A percentile compares a stretch with the other conserved stretches of the same genome.
Evolutionary conservation across 768 basidiomycete species (phyloP).

Genomic region (Suillus americanus): DNA sequence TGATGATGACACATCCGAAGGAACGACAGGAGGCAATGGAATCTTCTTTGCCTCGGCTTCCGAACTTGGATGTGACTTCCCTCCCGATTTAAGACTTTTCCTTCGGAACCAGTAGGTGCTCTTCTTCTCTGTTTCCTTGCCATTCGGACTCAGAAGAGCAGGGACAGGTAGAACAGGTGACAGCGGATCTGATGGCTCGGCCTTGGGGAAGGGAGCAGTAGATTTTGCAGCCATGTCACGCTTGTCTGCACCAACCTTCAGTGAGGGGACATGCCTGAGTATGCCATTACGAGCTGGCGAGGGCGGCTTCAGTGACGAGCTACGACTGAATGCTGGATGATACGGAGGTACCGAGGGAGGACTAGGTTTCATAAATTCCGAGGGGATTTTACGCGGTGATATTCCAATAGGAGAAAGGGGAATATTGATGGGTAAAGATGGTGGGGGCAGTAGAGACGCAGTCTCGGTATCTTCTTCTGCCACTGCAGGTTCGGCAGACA

Average conservation of each 20-base stretch:
- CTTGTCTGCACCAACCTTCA: slow-evolving; percentile 22
- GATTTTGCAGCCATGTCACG: slow-evolving; percentile 14
- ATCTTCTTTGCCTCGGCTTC: slow-evolving; percentile 18
- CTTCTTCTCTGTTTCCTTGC: slow-evolving; percentile 41
- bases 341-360: slow-evolving; percentile 11
- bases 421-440: slow-evolving; percentile 20
- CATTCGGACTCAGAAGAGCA: slow-evolving; percentile 22
- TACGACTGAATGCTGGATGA: slow-evolving; percentile 13
- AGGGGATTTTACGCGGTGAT: slow-evolving; percentile 25
- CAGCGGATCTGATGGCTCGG: slow-evolving; percentile 14
- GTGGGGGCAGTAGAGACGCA: slow-evolving; percentile 19
- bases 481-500: slow-evolving; percentile 26
- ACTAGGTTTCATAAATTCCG: slow-evolving; percentile 18
- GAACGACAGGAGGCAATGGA: slow-evolving; percentile 14
- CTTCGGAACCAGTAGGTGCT: slow-evolving; percentile 31
- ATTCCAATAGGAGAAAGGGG: slow-evolving; percentile 13
- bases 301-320: slow-evolving; percentile 18
- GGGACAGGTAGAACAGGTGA: slow-evolving; percentile 32
- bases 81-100: slow-evolving; percentile 19
- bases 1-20: slow-evolving; percentile 13
- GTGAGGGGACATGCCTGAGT: slow-evolving; percentile 25
- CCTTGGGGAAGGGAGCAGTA: slow-evolving; percentile 19
- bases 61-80: slow-evolving; percentile 23
- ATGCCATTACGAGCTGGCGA: slow-evolving; percentile 22
- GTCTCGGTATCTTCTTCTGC: slow-evolving; percentile 13